phyloP scores from a whole-genome alignment of 192 early-diverging fungal genomes.

The Spinellus fusiger region DNA sequence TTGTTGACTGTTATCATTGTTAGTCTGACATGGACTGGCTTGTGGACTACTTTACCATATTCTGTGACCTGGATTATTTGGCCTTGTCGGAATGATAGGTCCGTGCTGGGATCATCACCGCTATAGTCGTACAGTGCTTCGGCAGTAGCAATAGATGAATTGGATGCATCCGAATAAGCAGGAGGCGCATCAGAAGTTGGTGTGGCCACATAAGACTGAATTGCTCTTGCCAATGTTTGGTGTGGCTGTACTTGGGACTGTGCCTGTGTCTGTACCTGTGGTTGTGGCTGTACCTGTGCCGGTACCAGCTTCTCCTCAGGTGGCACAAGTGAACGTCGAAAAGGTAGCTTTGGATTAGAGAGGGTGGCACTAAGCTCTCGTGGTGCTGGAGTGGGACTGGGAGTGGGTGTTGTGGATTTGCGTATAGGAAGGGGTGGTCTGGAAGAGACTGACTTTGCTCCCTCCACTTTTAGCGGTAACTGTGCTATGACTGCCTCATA shows the following conservation, averaged over 20 bases:
- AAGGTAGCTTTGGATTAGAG: conserved; percentile 16
- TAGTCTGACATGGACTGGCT: neutral
- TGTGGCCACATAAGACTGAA: neutral
- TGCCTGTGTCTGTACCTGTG: neutral
- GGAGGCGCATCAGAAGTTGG: conserved; percentile 3
- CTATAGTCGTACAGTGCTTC: conserved; percentile 60
- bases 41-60: conserved; percentile 19
- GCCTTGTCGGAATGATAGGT: conserved; percentile 58
- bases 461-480: conserved; percentile 6
- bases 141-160: conserved; percentile 21
- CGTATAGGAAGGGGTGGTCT: conserved; percentile 23
- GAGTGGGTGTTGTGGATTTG: conserved; percentile 8
- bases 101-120: conserved; percentile 46
- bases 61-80: conserved; percentile 51
- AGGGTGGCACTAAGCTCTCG: neutral
- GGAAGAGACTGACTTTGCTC: neutral
- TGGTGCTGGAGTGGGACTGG: neutral
- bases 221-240: neutral
- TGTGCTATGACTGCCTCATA: conserved; percentile 10
- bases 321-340: conserved; percentile 3
- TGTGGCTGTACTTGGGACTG: neutral
- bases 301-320: neutral
- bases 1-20: conserved; percentile 24
- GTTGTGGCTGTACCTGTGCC: neutral
- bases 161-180: conserved; percentile 1